phyloP scores from a whole-genome alignment of 192 early-diverging fungal species.

The Backusella mclennaniae region DNA sequence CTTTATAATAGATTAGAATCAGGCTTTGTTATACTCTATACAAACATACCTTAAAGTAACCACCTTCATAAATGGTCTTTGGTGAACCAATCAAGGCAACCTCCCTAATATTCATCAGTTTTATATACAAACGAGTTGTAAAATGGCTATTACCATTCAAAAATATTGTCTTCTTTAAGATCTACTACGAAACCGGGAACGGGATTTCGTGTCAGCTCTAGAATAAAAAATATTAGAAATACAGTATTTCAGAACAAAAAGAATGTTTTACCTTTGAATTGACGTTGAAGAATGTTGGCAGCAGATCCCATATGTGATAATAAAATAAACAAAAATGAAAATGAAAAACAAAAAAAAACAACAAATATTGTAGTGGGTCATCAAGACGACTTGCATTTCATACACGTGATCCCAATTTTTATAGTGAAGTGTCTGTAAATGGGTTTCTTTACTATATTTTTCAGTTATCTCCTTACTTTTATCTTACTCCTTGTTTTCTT shows the following conservation, averaged over 20 bases:
- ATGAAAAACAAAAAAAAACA: not conserved
- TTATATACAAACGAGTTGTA: not conserved
- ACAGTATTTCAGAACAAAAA: too few relatives aligned
- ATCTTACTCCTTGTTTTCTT: too few relatives aligned
- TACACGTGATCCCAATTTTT: not conserved
- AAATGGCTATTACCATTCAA: slow-evolving; percentile 32
- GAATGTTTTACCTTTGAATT: slow-evolving; percentile 43
- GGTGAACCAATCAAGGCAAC: slow-evolving; percentile 49
- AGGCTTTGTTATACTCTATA: too few relatives aligned
- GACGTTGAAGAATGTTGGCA: slow-evolving; percentile 45
- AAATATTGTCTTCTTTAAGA: slow-evolving; percentile 45
- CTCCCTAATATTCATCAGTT: slow-evolving; percentile 25
- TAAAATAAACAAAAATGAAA: not conserved
- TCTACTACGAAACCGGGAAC: slow-evolving; percentile 54
- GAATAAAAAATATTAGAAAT: not conserved
- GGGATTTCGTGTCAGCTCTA: slow-evolving; percentile 45
- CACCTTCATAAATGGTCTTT: slow-evolving; percentile 48
- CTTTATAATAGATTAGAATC: not conserved
- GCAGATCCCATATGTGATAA: slow-evolving; percentile 29
- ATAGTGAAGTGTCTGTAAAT: too few relatives aligned
- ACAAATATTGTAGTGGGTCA: not conserved
- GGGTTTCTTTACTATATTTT: not conserved
- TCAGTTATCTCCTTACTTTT: not conserved
- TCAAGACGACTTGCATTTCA: not conserved
- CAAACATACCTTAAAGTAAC: slow-evolving; percentile 45